These are phyloP conservation scores for Decorospora gaudefroyi DNA, from an alignment of 2,329 filamentous ascomycete species.

Conservation along the genomic window DNA sequence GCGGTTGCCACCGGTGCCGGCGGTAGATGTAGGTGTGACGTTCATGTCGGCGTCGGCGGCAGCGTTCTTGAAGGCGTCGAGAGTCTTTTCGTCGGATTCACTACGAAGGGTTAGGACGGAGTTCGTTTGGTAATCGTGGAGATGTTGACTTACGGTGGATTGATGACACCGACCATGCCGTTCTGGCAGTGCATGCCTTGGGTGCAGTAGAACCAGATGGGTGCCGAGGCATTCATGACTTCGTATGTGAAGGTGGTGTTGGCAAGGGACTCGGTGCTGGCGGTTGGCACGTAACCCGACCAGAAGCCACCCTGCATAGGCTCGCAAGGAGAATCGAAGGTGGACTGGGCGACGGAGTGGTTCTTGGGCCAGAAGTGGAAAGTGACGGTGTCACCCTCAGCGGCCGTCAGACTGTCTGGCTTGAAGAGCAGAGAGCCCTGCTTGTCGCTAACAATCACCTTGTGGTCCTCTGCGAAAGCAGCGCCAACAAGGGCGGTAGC, in stretches of 20 bases:
- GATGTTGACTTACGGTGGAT: constrained; percentile 44
- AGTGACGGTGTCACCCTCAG: constrained; percentile 45
- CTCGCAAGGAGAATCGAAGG: constrained; percentile 43
- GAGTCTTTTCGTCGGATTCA: constrained; percentile 27
- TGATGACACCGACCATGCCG: constrained; percentile 50
- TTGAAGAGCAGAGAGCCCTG: constrained; percentile 38
- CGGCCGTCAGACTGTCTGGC: constrained; percentile 43
- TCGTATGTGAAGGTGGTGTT: constrained; percentile 39
- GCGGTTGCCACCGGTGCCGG: constrained; percentile 34
- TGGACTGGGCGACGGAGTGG: constrained; percentile 47
- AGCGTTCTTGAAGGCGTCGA: constrained; percentile 34
- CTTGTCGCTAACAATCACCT: constrained; percentile 41
- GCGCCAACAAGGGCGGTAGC: constrained; percentile 39
- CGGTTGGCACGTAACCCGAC: constrained; percentile 45
- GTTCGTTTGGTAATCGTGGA: background rate
- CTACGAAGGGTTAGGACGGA: constrained; percentile 22
- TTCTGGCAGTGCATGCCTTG: constrained; percentile 46
- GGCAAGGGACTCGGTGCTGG: constrained; percentile 28
- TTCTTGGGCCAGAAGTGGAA: constrained; percentile 50
- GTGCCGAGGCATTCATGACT: constrained; percentile 44
- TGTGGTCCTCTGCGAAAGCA: constrained; percentile 40
- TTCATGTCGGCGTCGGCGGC: constrained; percentile 26
- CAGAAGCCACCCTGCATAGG: constrained; percentile 45
- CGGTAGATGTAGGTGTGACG: constrained; percentile 31
- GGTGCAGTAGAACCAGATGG: constrained; percentile 51